Base-by-base conservation (phyloP, 2,329 filamentous ascomycete genomes). In the Balansia obtecta region DNA sequence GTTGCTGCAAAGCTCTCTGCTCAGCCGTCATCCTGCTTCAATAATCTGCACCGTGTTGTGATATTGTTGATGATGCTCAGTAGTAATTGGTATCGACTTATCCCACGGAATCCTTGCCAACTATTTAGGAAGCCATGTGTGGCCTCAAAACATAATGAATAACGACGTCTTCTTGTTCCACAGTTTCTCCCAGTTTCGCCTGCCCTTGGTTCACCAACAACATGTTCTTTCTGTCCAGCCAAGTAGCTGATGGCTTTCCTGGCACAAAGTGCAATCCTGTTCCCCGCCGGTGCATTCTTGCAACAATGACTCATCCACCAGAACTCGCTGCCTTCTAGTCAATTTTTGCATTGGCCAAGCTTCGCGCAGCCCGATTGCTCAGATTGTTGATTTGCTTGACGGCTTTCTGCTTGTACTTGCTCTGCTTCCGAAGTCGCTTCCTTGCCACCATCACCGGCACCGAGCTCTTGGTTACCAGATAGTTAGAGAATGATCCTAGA, bases 381-480 rank as follows among this genome's bases (percentile, higher is more conserved):
- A 95, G 74, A 58, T 94, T 91, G 67, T 95, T 95, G 55, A 88
- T 83, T 56, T 93, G 79, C 52, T 82, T 81, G 53, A 87, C 71
- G 42, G 82, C 79, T 48, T 60, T 62, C 53, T 80, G 79, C 67
- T 85, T 86, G 65, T 85, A 86, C 64, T 91, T 90, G 64, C 80
- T 83, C 69, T 94, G 86, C 67, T 95, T 95, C 46, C 86, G 77
- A 42, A 96, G 74, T 52, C 87, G 85, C 72, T 95, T 96, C 52
- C 93, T 77, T 8, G 93, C 93, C 37, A 97, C 93, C 93, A 98
- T 98, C 53, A 98, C 93, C 0, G 93, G 93, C 15, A 95, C 89
- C 2, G 88, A 95, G 55, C 88, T 95, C 71, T 97, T 97, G 38
- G 89, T 95, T 33, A 98, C 90, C 8, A 98, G 76, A 62, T 98